phyloP scores from a whole-genome alignment of 1,284 basidiomycete species.

The Heterobasidion irregulare region DNA sequence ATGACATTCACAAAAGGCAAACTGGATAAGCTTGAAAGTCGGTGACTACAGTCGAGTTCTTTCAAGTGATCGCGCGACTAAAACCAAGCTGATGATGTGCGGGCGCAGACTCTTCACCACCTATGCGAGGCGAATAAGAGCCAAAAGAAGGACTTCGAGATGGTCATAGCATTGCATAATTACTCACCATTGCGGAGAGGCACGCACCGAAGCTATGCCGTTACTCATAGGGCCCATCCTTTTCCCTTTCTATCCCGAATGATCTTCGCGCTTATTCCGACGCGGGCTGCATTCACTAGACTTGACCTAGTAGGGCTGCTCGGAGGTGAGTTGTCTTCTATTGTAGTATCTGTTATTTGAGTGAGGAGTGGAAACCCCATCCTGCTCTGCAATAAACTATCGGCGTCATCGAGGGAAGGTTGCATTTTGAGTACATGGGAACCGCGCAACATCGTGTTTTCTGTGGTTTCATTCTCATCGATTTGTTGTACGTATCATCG shows the following conservation, averaged over 20 bases:
- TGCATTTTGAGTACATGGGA: slow-evolving; percentile 43
- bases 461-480: slow-evolving; percentile 59
- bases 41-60: too few species aligned
- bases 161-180: background rate
- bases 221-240: background rate
- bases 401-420: slow-evolving; percentile 47
- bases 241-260: background rate
- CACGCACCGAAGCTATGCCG: background rate
- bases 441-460: slow-evolving; percentile 47
- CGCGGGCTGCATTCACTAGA: background rate
- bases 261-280: background rate
- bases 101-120: too few species aligned
- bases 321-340: background rate
- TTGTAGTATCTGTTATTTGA: background rate
- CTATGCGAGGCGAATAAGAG: too few species aligned
- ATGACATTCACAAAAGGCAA: too few species aligned
- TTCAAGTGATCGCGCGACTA: too few species aligned
- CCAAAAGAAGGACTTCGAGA: background rate
- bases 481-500: slow-evolving; percentile 41
- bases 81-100: too few species aligned
- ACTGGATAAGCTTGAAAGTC: too few species aligned
- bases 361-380: slow-evolving; percentile 17
- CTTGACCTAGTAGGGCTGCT: background rate
- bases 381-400: slow-evolving; percentile 57
- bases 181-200: background rate